Base-by-base conservation (phyloP, 2,329 filamentous ascomycete species). In the Calonectria pseudoturangicola region DNA sequence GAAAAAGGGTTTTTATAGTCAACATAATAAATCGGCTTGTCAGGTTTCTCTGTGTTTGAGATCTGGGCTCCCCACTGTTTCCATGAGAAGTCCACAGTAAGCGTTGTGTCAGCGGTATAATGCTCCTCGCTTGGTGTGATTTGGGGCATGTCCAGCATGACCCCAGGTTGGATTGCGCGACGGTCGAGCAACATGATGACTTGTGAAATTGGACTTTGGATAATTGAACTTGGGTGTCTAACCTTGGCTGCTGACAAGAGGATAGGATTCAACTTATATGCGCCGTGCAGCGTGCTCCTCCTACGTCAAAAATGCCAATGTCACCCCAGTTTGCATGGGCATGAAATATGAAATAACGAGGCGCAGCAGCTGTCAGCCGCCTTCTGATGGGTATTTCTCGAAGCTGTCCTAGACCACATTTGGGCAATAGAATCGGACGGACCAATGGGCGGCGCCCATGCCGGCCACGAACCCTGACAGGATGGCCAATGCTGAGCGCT, bases 51-150 rank as follows among this genome's bases (percentile, higher is more conserved):
- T n/a, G 66, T 63, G 28, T 77, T 67, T 1, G 69, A 71, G 28
- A 77, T 68, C 8, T 73, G 41, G 15, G 73, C 66, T 39, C 75
- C 73, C 21, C 66, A 54, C 48, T 74, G 75, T 13, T 72, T 74
- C 76, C 76, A 78, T 4, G 73, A 71, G 43, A 71, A 78, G 67
- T 79, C 68, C 10, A 79, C 65, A 30, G 68, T 54, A 12, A 77
- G 50, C 3, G 43, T 62, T 5, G 48, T 21, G 47, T 51, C 47
- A 4, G 33, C 21, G 16, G 50, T 54, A n/a, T 54, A 54, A 30
- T 54, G 16, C 50, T 54, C 50, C 9, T 54, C 50, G 16, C 50
- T 36, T 33, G 50, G 50, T 6, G 50, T 21, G 28, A 54, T 2
- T 15, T 54, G 50, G 9, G 50, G 50, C 50, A 54, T 54, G 50